Evolutionary conservation across 306 rosid genomes (phyloP), one percentile per base, ranked within the genome.

Genomic region (Purshia tridentata): DNA sequence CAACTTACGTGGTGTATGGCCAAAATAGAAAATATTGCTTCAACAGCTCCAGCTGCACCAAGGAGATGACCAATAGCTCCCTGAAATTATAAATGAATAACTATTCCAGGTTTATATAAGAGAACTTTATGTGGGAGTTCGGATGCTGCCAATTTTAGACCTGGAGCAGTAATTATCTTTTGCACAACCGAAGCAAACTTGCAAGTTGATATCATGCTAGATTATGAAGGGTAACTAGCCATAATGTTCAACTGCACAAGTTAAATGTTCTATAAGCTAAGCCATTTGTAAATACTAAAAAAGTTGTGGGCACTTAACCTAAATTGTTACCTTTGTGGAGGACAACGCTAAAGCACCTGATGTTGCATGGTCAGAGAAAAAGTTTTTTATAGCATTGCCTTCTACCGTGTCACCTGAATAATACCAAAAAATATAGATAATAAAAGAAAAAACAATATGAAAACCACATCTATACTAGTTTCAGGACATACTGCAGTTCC

Each of bases 41-140:
- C 98, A 73, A 94, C 96, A 59, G 97, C 98, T 63, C 96, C 97
- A 77, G 98, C 91, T 65, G 97, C 98, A 66, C 97, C 98, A 19
- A 91, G 91, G 51, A 94, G 96, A 88, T 94, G 98, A 70, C 98
- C 97, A 50, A 88, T 51, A 69, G 97, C 98, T 50, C 98, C 96
- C 98, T 89, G 88, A 72, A 82, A 80, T 61, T 69, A n/a, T 47
- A 67, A 68, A 16, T 16, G 2, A 13, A 64, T 16, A 63, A 46
- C 67, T 29, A 3, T 29, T 29, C 35, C 35, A 29, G 35, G 35
- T 29, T 1, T 29, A 40, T 7, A 15, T 16, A 8, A 9, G 15
- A 61, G 23, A 39, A 7, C 50, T 40, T n/a, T 10, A 37, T n/a
- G 29, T 62, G 29, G 29, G 41, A 15, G 8, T 37, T 62, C 8